phyloP scores from a whole-genome alignment of 768 basidiomycete genomes.

The Gloeopeniophorella convolvens region DNA sequence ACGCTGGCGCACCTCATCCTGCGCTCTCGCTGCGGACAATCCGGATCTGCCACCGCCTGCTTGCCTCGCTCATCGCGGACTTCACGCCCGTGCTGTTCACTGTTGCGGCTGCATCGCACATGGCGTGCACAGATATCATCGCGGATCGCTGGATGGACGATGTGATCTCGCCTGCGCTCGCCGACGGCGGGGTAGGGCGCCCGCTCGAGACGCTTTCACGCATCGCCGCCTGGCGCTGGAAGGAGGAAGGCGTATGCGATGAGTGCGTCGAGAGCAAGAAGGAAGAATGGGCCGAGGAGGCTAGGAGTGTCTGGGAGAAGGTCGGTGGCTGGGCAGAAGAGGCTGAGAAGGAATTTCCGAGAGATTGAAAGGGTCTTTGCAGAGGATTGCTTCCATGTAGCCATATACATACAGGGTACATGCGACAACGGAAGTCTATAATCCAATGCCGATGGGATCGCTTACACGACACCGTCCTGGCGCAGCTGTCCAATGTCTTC shows the following conservation, averaged over 20 bases:
- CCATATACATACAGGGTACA: too few species aligned
- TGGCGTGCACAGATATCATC: constrained; percentile 66
- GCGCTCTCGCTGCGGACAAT: constrained; percentile 24
- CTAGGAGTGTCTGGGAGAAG: constrained; percentile 49
- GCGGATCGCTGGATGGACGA: constrained; percentile 67
- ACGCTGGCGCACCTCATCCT: constrained; percentile 20
- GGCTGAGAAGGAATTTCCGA: constrained; percentile 14
- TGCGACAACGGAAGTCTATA: too few species aligned
- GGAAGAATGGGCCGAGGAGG: constrained; percentile 61
- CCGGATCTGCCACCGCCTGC: constrained; percentile 25
- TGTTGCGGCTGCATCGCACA: constrained; percentile 59
- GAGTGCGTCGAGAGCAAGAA: constrained; percentile 53
- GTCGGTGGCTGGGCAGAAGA: constrained; percentile 52
- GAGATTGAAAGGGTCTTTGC: background rate
- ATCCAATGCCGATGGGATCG: too few species aligned
- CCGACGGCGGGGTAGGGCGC: constrained; percentile 54
- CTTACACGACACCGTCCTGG: constrained; percentile 14
- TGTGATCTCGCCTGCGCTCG: constrained; percentile 63
- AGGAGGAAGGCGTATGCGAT: constrained; percentile 46
- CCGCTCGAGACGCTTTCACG: constrained; percentile 66
- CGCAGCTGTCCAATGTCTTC: constrained; percentile 15
- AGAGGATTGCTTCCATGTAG: background rate
- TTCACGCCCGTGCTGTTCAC: constrained; percentile 73
- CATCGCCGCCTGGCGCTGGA: constrained; percentile 54
- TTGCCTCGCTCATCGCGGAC: constrained; percentile 44